A percentile compares a stretch with the other conserved stretches of the same genome.
These are phyloP conservation scores for Vigna angularis DNA, from an alignment of 306 rosid genomes.

Conservation along the genomic window DNA sequence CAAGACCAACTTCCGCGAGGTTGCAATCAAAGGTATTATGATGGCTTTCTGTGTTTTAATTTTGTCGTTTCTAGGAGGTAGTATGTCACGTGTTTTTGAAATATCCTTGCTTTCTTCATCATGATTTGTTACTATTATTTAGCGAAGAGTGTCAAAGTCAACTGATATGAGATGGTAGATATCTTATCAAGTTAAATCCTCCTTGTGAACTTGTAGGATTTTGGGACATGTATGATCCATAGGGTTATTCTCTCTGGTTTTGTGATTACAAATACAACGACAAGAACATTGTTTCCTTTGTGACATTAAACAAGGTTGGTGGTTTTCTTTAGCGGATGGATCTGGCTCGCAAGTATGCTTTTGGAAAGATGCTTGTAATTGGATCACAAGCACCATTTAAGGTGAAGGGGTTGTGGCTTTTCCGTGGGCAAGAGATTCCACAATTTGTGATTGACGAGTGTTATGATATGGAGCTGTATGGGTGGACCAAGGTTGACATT, in stretches of 20 bases:
- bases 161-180: not conserved
- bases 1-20: constrained; percentile 79
- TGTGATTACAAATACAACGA: constrained; percentile 83
- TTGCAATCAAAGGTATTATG: constrained; percentile 70
- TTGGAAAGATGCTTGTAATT: constrained; percentile 88
- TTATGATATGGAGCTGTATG: constrained; percentile 83
- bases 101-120: not conserved
- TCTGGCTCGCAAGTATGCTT: constrained; percentile 80
- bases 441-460: constrained; percentile 73
- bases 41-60: not conserved
- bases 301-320: constrained; percentile 75
- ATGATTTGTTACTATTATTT: not conserved
- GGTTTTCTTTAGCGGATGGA: constrained; percentile 87
- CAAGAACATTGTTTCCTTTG: constrained; percentile 76
- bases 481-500: constrained; percentile 78
- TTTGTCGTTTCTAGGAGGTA: not conserved
- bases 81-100: not conserved
- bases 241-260: constrained; percentile 89
- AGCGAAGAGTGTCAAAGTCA: not conserved
- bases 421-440: constrained; percentile 85
- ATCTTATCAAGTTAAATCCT: not conserved
- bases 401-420: constrained; percentile 91
- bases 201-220: constrained; percentile 58
- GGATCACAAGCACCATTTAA: constrained; percentile 76
- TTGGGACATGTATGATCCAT: constrained; percentile 92